Base-by-base conservation (phyloP, 2,329 filamentous ascomycete genomes). In the Byssoonygena ceratinophila region DNA sequence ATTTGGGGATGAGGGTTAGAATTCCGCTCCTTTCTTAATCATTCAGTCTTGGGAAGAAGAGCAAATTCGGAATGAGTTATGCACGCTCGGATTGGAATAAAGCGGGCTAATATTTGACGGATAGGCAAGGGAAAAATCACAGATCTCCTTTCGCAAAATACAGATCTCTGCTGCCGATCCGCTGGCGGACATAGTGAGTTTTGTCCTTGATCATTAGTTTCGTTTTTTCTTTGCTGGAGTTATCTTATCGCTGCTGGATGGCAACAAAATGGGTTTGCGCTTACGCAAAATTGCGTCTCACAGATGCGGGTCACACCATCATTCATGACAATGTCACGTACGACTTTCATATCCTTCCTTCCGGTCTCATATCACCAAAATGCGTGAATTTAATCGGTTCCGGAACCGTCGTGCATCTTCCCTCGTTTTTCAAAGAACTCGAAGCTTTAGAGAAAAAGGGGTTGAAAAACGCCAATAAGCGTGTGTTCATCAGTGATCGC, bases 331-430 rank as follows among this genome's bases (percentile, higher is more conserved):
- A 66, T 45, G 63, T 70, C 52, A 73, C 71, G 45, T 74, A 73
- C 59, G 71, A 74, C 60, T 74, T 74, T 62, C 72, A 74, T 61
- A 73, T 74, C 53, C 66, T 74, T 27, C 72, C 72, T 22, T 59
- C 57, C 11, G 58, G 58, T 18, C 67, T 74, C 47, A 63, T 74
- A 57, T 71, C 71, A 36, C 69, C 71, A 3, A 61, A 60, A 46
- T 73, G 70, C 59, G 59, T 73, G 59, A 74, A 74, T 62, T 65
- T 74, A 52, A 72, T 74, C 57, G 71, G 72, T 43, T 66, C 71
- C 51, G 72, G 71, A 52, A 72, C 69, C 46, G 72, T 74, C 52
- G 67, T 74, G 37, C 71, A 74, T 59, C 62, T 74, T 46, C 71
- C 72, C 34, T 71, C 67, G 49, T 73, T 74, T 61, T 74, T 74